Percentiles rank a stretch among this genome's conserved stretches.
Evolutionary conservation across 1,284 basidiomycete genomes (phyloP).

Genomic region (Hymenochaete sp.): DNA sequence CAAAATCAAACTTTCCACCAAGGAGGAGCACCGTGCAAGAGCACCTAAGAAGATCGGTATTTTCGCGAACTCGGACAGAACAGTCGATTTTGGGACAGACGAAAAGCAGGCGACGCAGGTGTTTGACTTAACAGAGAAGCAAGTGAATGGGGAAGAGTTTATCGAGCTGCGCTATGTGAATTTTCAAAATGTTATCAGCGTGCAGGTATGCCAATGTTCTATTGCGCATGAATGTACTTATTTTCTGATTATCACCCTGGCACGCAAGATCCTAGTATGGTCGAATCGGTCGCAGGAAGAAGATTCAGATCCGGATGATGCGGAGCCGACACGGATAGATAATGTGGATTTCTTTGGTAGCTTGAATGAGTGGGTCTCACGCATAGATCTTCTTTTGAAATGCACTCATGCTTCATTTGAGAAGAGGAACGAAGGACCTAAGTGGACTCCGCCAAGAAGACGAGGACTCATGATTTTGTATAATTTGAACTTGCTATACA

Average conservation of each 20-base stretch:
- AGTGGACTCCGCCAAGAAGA: conserved; percentile 46
- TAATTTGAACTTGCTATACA: too few relatives aligned
- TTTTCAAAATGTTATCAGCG: conserved; percentile 68
- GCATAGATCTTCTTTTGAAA: not conserved
- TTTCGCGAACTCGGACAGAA: conserved; percentile 47
- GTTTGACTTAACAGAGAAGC: conserved; percentile 41
- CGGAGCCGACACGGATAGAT: conserved; percentile 72
- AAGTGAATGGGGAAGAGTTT: conserved; percentile 47
- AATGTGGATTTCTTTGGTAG: conserved; percentile 66
- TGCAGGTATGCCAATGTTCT: too few relatives aligned
- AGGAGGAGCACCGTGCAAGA: conserved; percentile 31
- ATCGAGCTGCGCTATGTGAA: conserved; percentile 65
- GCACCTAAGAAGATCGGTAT: conserved; percentile 64
- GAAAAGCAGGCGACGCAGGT: conserved; percentile 48
- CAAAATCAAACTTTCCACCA: conserved; percentile 54
- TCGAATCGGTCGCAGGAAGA: too few relatives aligned
- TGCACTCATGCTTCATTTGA: conserved; percentile 12
- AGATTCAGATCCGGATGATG: conserved; percentile 68
- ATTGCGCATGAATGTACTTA: too few relatives aligned
- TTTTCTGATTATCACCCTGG: too few relatives aligned
- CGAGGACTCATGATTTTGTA: conserved; percentile 21
- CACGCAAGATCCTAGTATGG: too few relatives aligned
- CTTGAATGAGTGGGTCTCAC: conserved; percentile 45
- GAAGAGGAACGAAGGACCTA: conserved; percentile 47
- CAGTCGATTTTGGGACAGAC: too few relatives aligned